phyloP scores from a whole-genome alignment of 177 flowering plant genomes.

The Vitis hybrid region DNA sequence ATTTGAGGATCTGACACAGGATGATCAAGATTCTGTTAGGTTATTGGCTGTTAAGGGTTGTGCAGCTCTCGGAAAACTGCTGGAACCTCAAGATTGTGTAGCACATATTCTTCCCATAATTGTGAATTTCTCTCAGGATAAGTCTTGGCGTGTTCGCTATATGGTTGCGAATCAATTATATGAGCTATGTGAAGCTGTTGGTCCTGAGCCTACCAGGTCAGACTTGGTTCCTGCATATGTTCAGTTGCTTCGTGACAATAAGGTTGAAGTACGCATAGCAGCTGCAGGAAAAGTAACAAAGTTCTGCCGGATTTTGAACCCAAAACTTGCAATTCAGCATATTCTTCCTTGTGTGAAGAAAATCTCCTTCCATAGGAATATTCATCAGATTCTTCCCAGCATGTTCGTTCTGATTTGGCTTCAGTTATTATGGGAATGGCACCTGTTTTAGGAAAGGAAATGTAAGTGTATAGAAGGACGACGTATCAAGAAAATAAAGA shows the following conservation, averaged over 20 bases:
- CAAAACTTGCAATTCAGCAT: too few relatives aligned
- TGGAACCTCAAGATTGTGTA: too few relatives aligned
- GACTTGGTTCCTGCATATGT: too few relatives aligned
- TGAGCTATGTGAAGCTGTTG: slow-evolving; percentile 98
- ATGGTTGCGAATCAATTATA: slow-evolving; percentile 98
- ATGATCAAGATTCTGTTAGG: slow-evolving; percentile 97
- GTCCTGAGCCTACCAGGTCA: slow-evolving; percentile 90
- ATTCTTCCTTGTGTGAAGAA: too few relatives aligned
- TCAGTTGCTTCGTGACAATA: too few relatives aligned
- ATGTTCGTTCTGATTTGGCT: slow-evolving; percentile 97
- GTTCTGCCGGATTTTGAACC: too few relatives aligned
- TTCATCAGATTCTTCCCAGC: slow-evolving; percentile 96
- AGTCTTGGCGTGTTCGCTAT: slow-evolving; percentile 99
- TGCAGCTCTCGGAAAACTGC: too few relatives aligned
- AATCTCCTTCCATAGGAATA: slow-evolving; percentile 52
- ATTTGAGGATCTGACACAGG: slow-evolving; percentile 88
- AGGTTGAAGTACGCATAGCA: too few relatives aligned
- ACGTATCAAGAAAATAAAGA: too few relatives aligned
- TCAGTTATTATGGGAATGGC: slow-evolving; percentile 99
- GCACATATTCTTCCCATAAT: too few relatives aligned
- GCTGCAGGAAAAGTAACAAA: too few relatives aligned
- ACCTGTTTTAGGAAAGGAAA: slow-evolving; percentile 85
- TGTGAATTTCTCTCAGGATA: slow-evolving; percentile 49
- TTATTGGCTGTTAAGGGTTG: slow-evolving; percentile 92
- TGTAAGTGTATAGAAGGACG: too few relatives aligned